These are phyloP conservation scores for Pisolithus thermaeus DNA, from an alignment of 1,284 basidiomycete genomes.

Conservation along the genomic window DNA sequence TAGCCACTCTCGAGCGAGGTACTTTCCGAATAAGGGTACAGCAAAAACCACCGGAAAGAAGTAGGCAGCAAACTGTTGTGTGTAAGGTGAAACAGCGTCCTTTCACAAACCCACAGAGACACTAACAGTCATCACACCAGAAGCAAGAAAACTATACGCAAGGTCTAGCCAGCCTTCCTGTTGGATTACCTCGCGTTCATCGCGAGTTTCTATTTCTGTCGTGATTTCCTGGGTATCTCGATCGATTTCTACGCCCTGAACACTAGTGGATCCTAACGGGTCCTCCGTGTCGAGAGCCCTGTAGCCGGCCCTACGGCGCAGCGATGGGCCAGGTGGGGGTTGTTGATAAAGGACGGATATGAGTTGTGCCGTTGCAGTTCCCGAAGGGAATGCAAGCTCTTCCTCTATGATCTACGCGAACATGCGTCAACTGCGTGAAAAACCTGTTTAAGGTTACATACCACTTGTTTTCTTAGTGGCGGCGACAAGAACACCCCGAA, in stretches of 20 bases:
- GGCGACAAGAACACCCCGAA: constrained; percentile 95
- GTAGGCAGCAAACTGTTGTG: constrained; percentile 62
- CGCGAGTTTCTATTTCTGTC: constrained; percentile 19
- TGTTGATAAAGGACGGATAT: constrained; percentile 86
- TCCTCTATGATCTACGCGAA: constrained; percentile 79
- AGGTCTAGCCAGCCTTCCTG: constrained; percentile 70
- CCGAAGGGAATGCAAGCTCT: constrained; percentile 89
- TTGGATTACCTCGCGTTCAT: constrained; percentile 42
- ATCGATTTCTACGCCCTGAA: constrained; percentile 1
- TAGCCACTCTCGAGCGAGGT: constrained; percentile 84
- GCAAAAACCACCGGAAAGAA: constrained; percentile 91
- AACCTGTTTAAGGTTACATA: constrained; percentile 32
- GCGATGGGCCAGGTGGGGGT: constrained; percentile 53
- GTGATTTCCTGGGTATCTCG: neutral
- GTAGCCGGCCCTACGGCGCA: constrained; percentile 55
- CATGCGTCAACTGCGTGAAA: neutral
- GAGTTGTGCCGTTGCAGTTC: constrained; percentile 95
- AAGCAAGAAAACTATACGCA: constrained; percentile 69
- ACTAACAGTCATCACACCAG: constrained; percentile 67
- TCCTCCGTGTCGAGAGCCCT: constrained; percentile 37
- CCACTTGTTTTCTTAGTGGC: constrained; percentile 90
- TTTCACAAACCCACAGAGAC: constrained; percentile 1
- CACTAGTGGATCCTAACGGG: constrained; percentile 1
- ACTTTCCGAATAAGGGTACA: constrained; percentile 84
- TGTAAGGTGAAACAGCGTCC: constrained; percentile 4